Conservation (phyloP, 2,329 filamentous ascomycete species). For the Microthyrium microscopicum region DNA sequence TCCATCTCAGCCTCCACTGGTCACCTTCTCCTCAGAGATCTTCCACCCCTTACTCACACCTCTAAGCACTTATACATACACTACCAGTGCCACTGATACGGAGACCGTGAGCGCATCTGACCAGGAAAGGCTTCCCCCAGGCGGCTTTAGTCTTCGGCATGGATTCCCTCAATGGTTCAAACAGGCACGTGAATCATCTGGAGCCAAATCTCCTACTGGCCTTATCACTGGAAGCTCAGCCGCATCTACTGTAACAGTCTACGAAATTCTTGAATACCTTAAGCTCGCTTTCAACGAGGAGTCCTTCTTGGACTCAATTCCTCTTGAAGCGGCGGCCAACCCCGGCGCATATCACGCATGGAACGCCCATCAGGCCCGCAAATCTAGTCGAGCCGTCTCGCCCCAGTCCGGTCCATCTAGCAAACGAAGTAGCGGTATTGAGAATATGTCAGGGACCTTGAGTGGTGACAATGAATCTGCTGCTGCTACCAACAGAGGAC, state of each 20-base stretch:
- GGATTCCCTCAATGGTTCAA: constrained; percentile 85
- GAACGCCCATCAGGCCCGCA: constrained; percentile 46
- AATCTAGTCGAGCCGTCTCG: constrained; percentile 5
- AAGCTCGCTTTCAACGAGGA: constrained; percentile 67
- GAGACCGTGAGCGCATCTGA: constrained; percentile 73
- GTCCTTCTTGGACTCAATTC: constrained; percentile 58
- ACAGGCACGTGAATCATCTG: constrained; percentile 13
- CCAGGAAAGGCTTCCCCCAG: constrained; percentile 67
- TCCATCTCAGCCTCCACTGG: constrained; percentile 60
- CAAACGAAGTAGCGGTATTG: background rate
- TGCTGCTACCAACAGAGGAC: constrained; percentile 24
- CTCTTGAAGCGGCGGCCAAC: constrained; percentile 71
- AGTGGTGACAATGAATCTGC: constrained; percentile 5
- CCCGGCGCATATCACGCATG: constrained; percentile 89
- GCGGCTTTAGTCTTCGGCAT: constrained; percentile 77
- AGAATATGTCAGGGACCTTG: background rate
- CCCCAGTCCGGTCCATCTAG: background rate
- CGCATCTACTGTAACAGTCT: constrained; percentile 32
- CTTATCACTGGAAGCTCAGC: background rate
- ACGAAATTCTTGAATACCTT: constrained; percentile 64
- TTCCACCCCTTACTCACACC: constrained; percentile 91
- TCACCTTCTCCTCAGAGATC: constrained; percentile 82
- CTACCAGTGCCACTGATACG: constrained; percentile 46
- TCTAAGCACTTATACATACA: constrained; percentile 86
- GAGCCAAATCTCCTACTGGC: background rate